Percentiles rank a stretch among this genome's conserved stretches.
Conservation (phyloP, 2,329 filamentous ascomycete species). For the Hymenoscyphus fraxineus region DNA sequence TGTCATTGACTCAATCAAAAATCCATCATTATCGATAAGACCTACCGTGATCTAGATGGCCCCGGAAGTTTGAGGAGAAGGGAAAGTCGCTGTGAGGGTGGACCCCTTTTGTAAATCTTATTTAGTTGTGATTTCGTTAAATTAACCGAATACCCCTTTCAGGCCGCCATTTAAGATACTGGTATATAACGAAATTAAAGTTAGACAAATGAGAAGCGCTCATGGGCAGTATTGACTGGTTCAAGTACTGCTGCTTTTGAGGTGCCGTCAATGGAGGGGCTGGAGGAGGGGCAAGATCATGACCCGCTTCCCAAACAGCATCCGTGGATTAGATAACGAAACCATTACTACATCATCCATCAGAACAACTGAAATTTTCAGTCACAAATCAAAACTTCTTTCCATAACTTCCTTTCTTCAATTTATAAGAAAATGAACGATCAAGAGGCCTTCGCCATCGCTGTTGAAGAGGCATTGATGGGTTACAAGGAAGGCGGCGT, state of each 20-base stretch:
- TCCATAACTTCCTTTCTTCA: not conserved
- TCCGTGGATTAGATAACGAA: not conserved
- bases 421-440: constrained; percentile 38
- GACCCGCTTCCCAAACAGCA: not conserved
- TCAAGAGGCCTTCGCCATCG: constrained; percentile 42
- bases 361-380: not conserved
- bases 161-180: too few species aligned
- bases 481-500: constrained; percentile 47
- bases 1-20: not conserved
- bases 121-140: too few species aligned
- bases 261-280: not conserved
- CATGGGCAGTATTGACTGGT: too few species aligned
- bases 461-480: constrained; percentile 45
- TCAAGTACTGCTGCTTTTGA: too few species aligned
- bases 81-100: not conserved
- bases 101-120: too few species aligned
- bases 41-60: too few species aligned
- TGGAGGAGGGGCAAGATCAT: not conserved
- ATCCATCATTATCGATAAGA: not conserved
- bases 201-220: too few species aligned
- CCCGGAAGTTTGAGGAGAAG: not conserved
- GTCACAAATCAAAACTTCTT: not conserved
- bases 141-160: too few species aligned
- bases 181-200: too few species aligned
- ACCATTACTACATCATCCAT: not conserved